A percentile compares a stretch with the other conserved stretches of the same genome.
phyloP scores from a whole-genome alignment of 345 rosid genomes.

The Arabidopsis suecica region DNA sequence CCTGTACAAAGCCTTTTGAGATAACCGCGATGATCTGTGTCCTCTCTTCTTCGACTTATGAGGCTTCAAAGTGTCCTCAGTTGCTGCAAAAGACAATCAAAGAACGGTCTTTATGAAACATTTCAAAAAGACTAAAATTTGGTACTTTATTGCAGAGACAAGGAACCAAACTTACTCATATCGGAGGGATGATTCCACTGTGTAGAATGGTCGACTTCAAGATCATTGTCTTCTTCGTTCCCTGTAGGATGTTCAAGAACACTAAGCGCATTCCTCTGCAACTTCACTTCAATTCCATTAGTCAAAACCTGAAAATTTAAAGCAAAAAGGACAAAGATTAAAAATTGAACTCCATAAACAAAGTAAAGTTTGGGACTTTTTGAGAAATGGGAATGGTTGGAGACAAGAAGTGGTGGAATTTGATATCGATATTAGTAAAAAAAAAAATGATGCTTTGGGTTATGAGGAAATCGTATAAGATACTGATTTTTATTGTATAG shows the following conservation, averaged over 20 bases:
- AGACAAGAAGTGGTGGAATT: conserved; percentile 40
- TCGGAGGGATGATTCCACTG: conserved; percentile 81
- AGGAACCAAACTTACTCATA: conserved; percentile 62
- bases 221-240: conserved; percentile 84
- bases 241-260: conserved; percentile 97
- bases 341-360: background rate
- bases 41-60: conserved; percentile 78
- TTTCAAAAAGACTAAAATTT: too few relatives aligned
- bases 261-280: conserved; percentile 97
- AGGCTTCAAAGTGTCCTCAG: conserved; percentile 82
- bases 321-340: background rate
- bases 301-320: conserved; percentile 76
- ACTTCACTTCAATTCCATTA: conserved; percentile 95
- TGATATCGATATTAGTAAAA: conserved; percentile 37
- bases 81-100: conserved; percentile 53
- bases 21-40: conserved; percentile 72
- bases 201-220: conserved; percentile 63
- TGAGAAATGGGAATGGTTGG: conserved; percentile 38
- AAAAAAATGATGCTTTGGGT: conserved; percentile 13
- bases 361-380: conserved; percentile 21
- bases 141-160: background rate
- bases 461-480: conserved; percentile 25
- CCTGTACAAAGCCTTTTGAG: conserved; percentile 73
- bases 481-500: conserved; percentile 12
- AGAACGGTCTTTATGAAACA: too few relatives aligned